A percentile compares a stretch with the other conserved stretches of the same genome.
These are phyloP conservation scores for Serendipita sp. DNA, from an alignment of 768 basidiomycete genomes.

Conservation along the genomic window DNA sequence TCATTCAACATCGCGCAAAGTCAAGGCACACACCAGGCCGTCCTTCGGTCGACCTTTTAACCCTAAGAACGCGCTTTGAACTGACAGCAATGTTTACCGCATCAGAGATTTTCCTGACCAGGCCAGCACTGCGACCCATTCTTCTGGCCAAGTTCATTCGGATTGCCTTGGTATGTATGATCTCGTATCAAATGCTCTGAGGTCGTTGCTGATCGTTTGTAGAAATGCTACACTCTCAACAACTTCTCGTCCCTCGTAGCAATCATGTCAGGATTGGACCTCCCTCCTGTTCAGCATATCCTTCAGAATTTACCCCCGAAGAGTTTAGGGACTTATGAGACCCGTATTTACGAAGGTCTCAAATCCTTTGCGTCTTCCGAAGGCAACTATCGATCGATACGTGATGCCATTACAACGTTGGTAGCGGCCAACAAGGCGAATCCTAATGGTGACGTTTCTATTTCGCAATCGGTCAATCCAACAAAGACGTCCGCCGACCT, in stretches of 20 bases:
- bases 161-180: constrained; percentile 45
- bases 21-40: constrained; percentile 16
- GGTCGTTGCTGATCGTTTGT: not conserved
- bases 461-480: constrained; percentile 14
- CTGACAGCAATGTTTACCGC: constrained; percentile 65
- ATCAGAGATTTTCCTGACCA: constrained; percentile 67
- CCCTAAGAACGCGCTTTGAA: constrained; percentile 70
- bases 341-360: constrained; percentile 56
- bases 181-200: constrained; percentile 20
- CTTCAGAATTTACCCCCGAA: constrained; percentile 49
- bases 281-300: constrained; percentile 48
- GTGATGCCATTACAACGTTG: constrained; percentile 45
- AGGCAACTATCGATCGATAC: constrained; percentile 63
- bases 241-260: constrained; percentile 71
- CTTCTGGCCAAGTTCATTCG: constrained; percentile 71
- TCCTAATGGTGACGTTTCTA: constrained; percentile 26
- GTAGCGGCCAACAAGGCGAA: constrained; percentile 48
- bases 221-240: constrained; percentile 69
- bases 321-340: constrained; percentile 53
- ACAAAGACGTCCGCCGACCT: constrained; percentile 13
- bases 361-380: constrained; percentile 44
- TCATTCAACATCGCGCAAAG: constrained; percentile 61
- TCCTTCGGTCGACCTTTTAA: constrained; percentile 57
- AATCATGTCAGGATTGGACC: constrained; percentile 60
- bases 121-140: constrained; percentile 42